Percentiles rank a stretch among this genome's conserved stretches.
These are phyloP conservation scores for Beauveria pseudobassiana DNA, from an alignment of 2,329 filamentous ascomycete species.

Conservation along the genomic window DNA sequence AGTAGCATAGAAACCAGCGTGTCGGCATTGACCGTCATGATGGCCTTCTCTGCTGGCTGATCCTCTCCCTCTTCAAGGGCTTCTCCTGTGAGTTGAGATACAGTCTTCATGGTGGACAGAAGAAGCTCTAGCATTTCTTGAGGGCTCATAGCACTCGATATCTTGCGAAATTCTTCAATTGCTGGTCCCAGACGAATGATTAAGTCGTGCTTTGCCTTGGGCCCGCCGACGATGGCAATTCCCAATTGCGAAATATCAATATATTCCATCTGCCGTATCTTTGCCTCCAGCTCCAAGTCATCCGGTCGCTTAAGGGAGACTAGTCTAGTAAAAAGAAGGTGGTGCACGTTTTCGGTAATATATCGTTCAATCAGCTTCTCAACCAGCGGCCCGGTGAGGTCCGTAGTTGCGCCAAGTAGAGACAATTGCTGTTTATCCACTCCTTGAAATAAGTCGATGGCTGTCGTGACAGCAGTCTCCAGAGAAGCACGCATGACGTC, in stretches of 20 bases:
- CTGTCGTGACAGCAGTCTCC: constrained; percentile 85
- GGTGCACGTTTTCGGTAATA: constrained; percentile 86
- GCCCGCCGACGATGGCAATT: constrained; percentile 73
- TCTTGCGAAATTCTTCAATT: constrained; percentile 83
- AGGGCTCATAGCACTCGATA: constrained; percentile 67
- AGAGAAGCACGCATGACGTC: constrained; percentile 81
- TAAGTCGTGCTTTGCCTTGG: constrained; percentile 72
- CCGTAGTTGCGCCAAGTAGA: constrained; percentile 82
- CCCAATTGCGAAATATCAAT: constrained; percentile 94
- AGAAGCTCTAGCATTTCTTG: constrained; percentile 84
- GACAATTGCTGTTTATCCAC: constrained; percentile 96
- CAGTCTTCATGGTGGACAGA: constrained; percentile 71
- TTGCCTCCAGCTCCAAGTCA: constrained; percentile 79
- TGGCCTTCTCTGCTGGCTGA: constrained; percentile 42
- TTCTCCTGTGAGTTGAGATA: constrained; percentile 59
- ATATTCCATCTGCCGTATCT: constrained; percentile 87
- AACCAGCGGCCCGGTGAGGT: constrained; percentile 83
- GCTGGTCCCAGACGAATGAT: constrained; percentile 68
- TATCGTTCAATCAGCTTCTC: constrained; percentile 94
- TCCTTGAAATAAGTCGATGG: constrained; percentile 90
- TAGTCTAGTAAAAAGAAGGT: constrained; percentile 77
- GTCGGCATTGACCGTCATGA: constrained; percentile 69
- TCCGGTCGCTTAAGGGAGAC: constrained; percentile 71
- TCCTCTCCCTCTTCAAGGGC: constrained; percentile 25
- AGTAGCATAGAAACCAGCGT: constrained; percentile 86